Evolutionary conservation across 306 rosid genomes (phyloP), one percentile per base, ranked within the genome.

Genomic region (Phaseolus lunatus): DNA sequence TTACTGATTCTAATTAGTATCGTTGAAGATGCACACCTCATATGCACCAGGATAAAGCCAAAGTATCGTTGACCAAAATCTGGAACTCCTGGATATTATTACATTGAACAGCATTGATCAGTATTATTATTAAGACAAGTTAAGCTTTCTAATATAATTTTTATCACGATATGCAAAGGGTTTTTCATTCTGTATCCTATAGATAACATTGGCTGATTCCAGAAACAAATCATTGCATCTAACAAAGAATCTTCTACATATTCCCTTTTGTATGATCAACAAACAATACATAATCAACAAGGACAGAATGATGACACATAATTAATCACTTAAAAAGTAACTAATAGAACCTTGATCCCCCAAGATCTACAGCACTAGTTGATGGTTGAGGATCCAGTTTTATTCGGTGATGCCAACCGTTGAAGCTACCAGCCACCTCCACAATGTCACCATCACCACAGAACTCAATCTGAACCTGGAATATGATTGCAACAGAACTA

Each of bases 41-140:
- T 92, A 95, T 22, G 75, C 85, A 70, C 98, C 98, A 72, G 98
- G 97, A 88, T 95, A 95, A 79, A 95, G 97, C 98, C 96, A 92
- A 76, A 95, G 77, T 75, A 71, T 73, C 1, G 91, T 85, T 62
- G 93, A 88, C 98, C 98, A 95, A 79, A 61, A 53, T 82, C 82
- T 90, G 83, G 86, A 67, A 75, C 81, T 84, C 87, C 96, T 92
- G 89, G 53, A 79, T 62, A 73, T 70, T 39, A 58, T 72, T 50
- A 49, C 26, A 67, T 67, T 15, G 44, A 85, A 89, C 68, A 83
- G 49, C 44, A 75, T 27, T 73, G 75, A 63, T 50, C 80, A 67
- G 14, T 68, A 48, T 76, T 63, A 22, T 66, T 39, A 15, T 24
- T 24, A 19, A 78, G 23, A 81, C 5, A 72, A 47, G 13, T 50